Conservation (phyloP, 768 basidiomycete species). For the Flagelloscypha sp. region DNA sequence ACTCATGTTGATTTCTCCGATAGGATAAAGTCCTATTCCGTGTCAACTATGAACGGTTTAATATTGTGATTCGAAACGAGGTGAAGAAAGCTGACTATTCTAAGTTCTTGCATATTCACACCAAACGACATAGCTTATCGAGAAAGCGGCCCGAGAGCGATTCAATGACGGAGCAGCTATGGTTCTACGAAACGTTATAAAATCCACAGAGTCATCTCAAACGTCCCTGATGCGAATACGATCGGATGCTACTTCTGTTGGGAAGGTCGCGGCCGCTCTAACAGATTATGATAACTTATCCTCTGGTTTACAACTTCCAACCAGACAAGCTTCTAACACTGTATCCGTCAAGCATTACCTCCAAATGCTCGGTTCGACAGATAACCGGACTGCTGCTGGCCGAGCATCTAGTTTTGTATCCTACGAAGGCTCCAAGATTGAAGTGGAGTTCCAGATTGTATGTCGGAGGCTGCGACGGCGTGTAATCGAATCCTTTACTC, state of each 20-base stretch:
- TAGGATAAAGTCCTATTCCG: constrained; percentile 74
- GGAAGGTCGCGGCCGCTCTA: constrained; percentile 55
- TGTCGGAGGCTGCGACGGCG: constrained; percentile 56
- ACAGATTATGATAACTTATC: constrained; percentile 54
- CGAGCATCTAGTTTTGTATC: constrained; percentile 66
- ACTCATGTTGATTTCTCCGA: constrained; percentile 5
- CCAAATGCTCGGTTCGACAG: constrained; percentile 70
- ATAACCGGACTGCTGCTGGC: constrained; percentile 73
- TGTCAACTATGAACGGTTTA: constrained; percentile 85
- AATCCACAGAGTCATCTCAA: constrained; percentile 60
- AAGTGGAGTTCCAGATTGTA: constrained; percentile 74
- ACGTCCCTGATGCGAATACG: constrained; percentile 7
- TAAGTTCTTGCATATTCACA: too few relatives aligned
- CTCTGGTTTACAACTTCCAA: constrained; percentile 59
- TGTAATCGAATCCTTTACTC: constrained; percentile 68
- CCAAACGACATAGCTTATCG: constrained; percentile 54
- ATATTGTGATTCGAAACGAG: constrained; percentile 79
- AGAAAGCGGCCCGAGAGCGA: constrained; percentile 65
- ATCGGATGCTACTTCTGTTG: constrained; percentile 58
- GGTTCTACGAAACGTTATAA: constrained; percentile 65
- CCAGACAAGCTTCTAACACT: constrained; percentile 41
- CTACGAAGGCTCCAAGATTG: constrained; percentile 59
- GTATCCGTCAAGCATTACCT: constrained; percentile 71
- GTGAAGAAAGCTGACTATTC: too few relatives aligned
- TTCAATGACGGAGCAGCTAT: constrained; percentile 70